Conservation (phyloP, 495 filamentous ascomycete species). For the Sabuloglossum arenarium region DNA sequence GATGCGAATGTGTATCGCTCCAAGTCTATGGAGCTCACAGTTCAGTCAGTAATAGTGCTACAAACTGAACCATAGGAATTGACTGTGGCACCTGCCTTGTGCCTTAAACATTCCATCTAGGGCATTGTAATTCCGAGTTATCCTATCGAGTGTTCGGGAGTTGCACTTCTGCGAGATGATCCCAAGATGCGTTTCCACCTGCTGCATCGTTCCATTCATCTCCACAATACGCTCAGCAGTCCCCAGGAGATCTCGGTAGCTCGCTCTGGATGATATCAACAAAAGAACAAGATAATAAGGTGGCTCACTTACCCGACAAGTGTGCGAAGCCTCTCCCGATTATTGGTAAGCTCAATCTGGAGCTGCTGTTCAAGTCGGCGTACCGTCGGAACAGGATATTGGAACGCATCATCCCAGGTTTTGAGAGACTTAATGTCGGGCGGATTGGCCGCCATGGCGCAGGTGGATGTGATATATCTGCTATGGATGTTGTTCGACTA, state of each 20-base stretch:
- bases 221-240: constrained; percentile 82
- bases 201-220: constrained; percentile 62
- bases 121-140: constrained; percentile 36
- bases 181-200: constrained; percentile 46
- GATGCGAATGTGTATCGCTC: constrained; percentile 35
- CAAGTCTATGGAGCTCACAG: constrained; percentile 18
- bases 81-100: constrained; percentile 7
- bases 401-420: constrained; percentile 48
- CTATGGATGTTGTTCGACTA: neutral
- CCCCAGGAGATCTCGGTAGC: constrained; percentile 79
- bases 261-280: constrained; percentile 28
- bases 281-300: neutral
- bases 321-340: constrained; percentile 69
- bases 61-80: neutral
- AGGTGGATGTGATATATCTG: neutral
- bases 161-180: constrained; percentile 64
- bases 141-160: constrained; percentile 43
- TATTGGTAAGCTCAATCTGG: constrained; percentile 48
- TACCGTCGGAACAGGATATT: constrained; percentile 40
- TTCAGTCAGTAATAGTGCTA: constrained; percentile 14
- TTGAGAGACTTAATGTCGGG: constrained; percentile 37
- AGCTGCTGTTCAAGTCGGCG: constrained; percentile 43
- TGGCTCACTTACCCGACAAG: constrained; percentile 51
- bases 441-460: constrained; percentile 31
- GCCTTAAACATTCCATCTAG: constrained; percentile 27